phyloP scores from a whole-genome alignment of 495 filamentous ascomycete genomes.

The Trichocladium antarcticum region DNA sequence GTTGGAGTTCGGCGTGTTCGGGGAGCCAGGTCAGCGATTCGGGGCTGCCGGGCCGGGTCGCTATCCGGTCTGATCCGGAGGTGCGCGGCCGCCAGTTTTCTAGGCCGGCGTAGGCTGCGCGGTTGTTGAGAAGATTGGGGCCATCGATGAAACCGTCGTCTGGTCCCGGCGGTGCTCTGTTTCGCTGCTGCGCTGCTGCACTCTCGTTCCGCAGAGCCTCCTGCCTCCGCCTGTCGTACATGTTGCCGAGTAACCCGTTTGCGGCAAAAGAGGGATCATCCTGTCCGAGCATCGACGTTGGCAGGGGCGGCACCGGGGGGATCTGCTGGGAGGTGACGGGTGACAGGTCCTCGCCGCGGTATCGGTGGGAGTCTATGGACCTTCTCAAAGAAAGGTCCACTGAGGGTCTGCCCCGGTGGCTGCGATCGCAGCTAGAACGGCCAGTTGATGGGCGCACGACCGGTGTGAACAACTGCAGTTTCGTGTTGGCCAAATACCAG shows the following conservation, averaged over 20 bases:
- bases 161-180: background rate
- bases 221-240: slow-evolving; percentile 34
- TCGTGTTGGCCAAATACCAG: slow-evolving; percentile 66
- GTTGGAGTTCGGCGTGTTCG: slow-evolving; percentile 28
- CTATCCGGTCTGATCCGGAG: background rate
- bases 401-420: background rate
- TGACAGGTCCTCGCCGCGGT: slow-evolving; percentile 28
- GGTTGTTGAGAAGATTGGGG: slow-evolving; percentile 38
- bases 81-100: background rate
- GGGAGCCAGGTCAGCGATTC: slow-evolving; percentile 34
- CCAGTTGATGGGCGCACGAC: background rate
- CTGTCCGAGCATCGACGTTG: background rate
- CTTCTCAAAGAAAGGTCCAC: slow-evolving; percentile 40
- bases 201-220: slow-evolving; percentile 20
- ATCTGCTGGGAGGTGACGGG: slow-evolving; percentile 14
- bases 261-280: slow-evolving; percentile 25
- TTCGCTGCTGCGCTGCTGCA: background rate
- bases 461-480: slow-evolving; percentile 12
- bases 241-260: slow-evolving; percentile 33
- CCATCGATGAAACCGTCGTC: slow-evolving; percentile 35
- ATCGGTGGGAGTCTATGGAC: slow-evolving; percentile 12
- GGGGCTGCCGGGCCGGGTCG: background rate
- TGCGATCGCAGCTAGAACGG: background rate
- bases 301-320: slow-evolving; percentile 5
- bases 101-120: background rate